These are phyloP conservation scores for Leucocoprinus birnbaumii DNA, from an alignment of 768 basidiomycete species.

Conservation along the genomic window DNA sequence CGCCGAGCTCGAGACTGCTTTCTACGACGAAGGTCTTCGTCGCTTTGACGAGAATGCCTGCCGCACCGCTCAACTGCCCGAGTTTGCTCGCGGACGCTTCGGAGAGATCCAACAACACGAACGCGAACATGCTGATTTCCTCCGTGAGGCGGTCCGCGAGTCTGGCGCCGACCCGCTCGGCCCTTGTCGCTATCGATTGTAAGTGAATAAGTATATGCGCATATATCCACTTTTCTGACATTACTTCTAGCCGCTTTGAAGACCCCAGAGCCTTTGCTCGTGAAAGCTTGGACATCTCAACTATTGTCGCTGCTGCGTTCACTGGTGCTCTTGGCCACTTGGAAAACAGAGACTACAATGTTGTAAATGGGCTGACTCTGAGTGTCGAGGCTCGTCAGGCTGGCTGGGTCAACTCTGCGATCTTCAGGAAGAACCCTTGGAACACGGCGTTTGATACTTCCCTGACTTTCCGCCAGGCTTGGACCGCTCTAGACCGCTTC, in stretches of 20 bases:
- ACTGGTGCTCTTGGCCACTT: slow-evolving; percentile 51
- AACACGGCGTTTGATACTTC: slow-evolving; percentile 55
- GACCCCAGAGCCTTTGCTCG: background rate
- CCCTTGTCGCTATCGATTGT: slow-evolving; percentile 65
- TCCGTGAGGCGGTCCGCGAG: slow-evolving; percentile 39
- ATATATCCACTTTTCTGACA: background rate
- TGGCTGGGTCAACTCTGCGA: slow-evolving; percentile 55
- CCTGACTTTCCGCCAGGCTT: slow-evolving; percentile 36
- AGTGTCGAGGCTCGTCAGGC: slow-evolving; percentile 60
- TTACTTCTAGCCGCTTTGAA: background rate
- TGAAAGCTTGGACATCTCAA: slow-evolving; percentile 48
- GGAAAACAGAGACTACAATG: slow-evolving; percentile 41
- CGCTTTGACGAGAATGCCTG: slow-evolving; percentile 41
- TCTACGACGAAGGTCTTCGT: slow-evolving; percentile 37
- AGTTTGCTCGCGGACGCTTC: slow-evolving; percentile 45
- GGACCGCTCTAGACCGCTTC: slow-evolving; percentile 38
- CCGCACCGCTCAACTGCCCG: slow-evolving; percentile 37
- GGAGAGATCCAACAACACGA: slow-evolving; percentile 50
- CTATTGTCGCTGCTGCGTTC: slow-evolving; percentile 55
- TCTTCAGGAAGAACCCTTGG: slow-evolving; percentile 50
- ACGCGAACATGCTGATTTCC: slow-evolving; percentile 16
- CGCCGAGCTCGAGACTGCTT: slow-evolving; percentile 42
- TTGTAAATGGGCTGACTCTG: slow-evolving; percentile 58
- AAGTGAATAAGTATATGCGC: slow-evolving; percentile 16
- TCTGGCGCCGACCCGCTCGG: slow-evolving; percentile 34